These are phyloP conservation scores for Anthostomella pinea DNA, from an alignment of 2,329 filamentous ascomycete species.

Conservation along the genomic window DNA sequence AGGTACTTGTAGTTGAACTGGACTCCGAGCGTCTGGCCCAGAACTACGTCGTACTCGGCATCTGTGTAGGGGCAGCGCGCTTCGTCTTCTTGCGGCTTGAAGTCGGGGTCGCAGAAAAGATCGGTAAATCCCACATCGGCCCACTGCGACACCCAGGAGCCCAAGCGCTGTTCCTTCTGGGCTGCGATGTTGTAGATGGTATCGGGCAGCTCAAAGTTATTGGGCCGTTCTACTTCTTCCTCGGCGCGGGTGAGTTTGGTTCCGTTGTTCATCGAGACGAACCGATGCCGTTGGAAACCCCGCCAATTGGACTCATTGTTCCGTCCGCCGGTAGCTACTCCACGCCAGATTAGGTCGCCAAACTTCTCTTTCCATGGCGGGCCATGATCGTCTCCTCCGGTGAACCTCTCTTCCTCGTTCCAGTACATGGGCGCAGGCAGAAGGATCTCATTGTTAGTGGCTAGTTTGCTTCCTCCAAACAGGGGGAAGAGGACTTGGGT, in stretches of 20 bases:
- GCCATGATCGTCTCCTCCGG: conserved; percentile 52
- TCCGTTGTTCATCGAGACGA: conserved; percentile 69
- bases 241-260: conserved; percentile 55
- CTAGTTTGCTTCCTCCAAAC: conserved; percentile 67
- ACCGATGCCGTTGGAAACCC: conserved; percentile 72
- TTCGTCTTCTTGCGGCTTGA: conserved; percentile 31
- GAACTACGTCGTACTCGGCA: conserved; percentile 40
- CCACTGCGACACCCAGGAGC: conserved; percentile 48
- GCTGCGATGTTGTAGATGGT: conserved; percentile 47
- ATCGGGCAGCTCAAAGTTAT: conserved; percentile 54
- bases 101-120: conserved; percentile 45
- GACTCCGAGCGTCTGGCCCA: conserved; percentile 43
- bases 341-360: conserved; percentile 59
- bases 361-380: conserved; percentile 56
- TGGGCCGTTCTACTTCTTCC: conserved; percentile 36
- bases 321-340: conserved; percentile 62
- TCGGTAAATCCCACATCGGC: conserved; percentile 53
- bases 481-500: conserved; percentile 60
- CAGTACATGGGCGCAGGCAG: conserved; percentile 70
- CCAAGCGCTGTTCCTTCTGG: conserved; percentile 42
- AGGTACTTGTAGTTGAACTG: conserved; percentile 67
- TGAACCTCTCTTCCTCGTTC: conserved; percentile 60
- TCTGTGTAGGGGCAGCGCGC: conserved; percentile 48
- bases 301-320: conserved; percentile 63
- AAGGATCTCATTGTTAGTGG: conserved; percentile 68